Percentiles rank a stretch among this genome's conserved stretches.
These are phyloP conservation scores for Phaseolus coccineus DNA, from an alignment of 331 rosid genomes.

Conservation along the genomic window DNA sequence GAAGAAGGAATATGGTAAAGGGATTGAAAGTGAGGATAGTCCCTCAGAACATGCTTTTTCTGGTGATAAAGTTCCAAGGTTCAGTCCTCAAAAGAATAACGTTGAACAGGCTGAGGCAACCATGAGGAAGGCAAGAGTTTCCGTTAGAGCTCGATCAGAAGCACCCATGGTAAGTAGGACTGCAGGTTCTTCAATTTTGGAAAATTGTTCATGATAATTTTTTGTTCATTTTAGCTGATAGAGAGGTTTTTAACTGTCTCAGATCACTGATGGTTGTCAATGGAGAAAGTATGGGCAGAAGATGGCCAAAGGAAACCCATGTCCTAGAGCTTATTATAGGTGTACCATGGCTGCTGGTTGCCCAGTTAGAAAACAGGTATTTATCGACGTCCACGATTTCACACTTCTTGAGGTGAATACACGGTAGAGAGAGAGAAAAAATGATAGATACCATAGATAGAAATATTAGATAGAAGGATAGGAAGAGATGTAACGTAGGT, in stretches of 20 bases:
- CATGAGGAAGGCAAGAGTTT: constrained; percentile 81
- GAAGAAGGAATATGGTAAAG: constrained; percentile 47
- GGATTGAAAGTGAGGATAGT: constrained; percentile 53
- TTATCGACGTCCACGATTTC: not conserved
- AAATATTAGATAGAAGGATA: not conserved
- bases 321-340: constrained; percentile 90
- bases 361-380: constrained; percentile 89
- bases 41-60: constrained; percentile 48
- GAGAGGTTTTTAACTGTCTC: not conserved
- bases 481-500: not conserved
- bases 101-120: constrained; percentile 82
- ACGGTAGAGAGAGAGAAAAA: not conserved
- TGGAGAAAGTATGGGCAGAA: constrained; percentile 99
- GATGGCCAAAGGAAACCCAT: constrained; percentile 89
- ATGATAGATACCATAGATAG: not conserved
- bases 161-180: constrained; percentile 62
- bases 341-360: constrained; percentile 85
- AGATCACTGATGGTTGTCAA: constrained; percentile 94
- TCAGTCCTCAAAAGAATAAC: constrained; percentile 54
- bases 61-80: constrained; percentile 57
- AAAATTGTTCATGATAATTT: constrained; percentile 1
- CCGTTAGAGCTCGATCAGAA: constrained; percentile 82
- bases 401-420: not conserved
- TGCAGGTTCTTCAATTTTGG: not conserved
- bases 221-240: constrained; percentile 8